Evolutionary conservation across 2,329 filamentous ascomycete species (phyloP), one percentile per base, ranked within the genome.

Genomic region (Huntiella decipiens): DNA sequence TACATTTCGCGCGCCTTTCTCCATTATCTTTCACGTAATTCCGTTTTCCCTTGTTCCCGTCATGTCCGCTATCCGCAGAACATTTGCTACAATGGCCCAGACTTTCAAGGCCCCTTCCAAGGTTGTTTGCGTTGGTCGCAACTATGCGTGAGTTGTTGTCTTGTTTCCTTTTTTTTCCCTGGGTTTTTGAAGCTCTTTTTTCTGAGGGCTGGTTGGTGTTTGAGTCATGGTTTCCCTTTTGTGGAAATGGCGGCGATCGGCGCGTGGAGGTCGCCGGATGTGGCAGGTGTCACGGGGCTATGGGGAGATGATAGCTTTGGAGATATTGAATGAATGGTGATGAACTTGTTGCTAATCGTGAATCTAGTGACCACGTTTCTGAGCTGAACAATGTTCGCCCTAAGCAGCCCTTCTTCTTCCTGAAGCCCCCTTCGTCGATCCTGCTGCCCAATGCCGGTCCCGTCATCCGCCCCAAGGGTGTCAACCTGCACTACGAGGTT

Each of bases 381-480:
- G 91, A 98, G 67, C 74, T 98, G 54, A 86, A 86, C 63, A 94
- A 80, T 63, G 70, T 72, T 50, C 77, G 77, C 53, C 91, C 91
- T 43, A 92, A 91, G 62, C 86, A 95, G 63, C 91, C 91, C 19
- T 96, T 98, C 67, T 98, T 95, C 77, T 98, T 98, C 72, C 74
- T 96, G 55, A 98, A 98, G 71, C 91, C 91, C 1, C 66, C 87
- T 0, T 84, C 82, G 36, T 83, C 86, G 3, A 83, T 98, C 54
- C 73, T 96, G 3, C 70, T 82, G 16, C 85, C 85, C 0, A 73
- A 75, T 22, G 73, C 77, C 47, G 87, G 87, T 1, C 79, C 87
- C 3, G 77, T 94, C 41, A 71, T 94, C 54, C 75, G 81, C 38
- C 91, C 91, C 38, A 74, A 70, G 55, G 88, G 88, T 52, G 79